These are phyloP conservation scores for Hanseniaspora lindneri DNA, from an alignment of 805 yeast genomes.

Conservation along the genomic window DNA sequence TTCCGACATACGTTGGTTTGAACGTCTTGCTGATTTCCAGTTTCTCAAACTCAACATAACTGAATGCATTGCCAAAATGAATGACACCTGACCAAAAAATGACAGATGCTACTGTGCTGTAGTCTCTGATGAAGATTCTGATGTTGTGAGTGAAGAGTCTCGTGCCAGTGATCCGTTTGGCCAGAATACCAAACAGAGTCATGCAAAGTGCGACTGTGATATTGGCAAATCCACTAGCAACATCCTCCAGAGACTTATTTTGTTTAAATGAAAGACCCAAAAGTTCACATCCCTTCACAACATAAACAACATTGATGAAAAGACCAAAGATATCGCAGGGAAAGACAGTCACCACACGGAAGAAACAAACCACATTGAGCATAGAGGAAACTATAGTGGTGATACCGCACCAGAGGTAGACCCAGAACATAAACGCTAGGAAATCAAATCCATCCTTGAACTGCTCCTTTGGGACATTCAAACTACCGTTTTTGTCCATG, in stretches of 20 bases:
- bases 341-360: slow-evolving; percentile 62
- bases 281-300: slow-evolving; percentile 84
- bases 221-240: slow-evolving; percentile 55
- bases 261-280: slow-evolving; percentile 53
- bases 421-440: slow-evolving; percentile 93
- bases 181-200: slow-evolving; percentile 66
- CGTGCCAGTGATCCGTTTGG: slow-evolving; percentile 38
- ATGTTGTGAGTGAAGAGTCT: slow-evolving; percentile 47
- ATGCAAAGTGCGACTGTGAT: slow-evolving; percentile 64
- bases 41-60: slow-evolving; percentile 43
- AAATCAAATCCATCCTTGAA: slow-evolving; percentile 35
- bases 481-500: slow-evolving; percentile 9
- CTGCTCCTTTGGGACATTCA: slow-evolving; percentile 20
- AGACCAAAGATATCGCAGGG: slow-evolving; percentile 91
- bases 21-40: slow-evolving; percentile 65
- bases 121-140: slow-evolving; percentile 69
- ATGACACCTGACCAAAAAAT: slow-evolving; percentile 84
- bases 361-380: slow-evolving; percentile 51
- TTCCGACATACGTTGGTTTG: slow-evolving; percentile 46
- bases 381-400: slow-evolving; percentile 66
- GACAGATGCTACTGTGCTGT: slow-evolving; percentile 72
- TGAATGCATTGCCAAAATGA: slow-evolving; percentile 76
- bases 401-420: slow-evolving; percentile 80
- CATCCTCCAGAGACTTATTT: slow-evolving; percentile 26
- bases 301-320: slow-evolving; percentile 75